phyloP scores from a whole-genome alignment of 2,329 filamentous ascomycete genomes.

The Aschersonia sp. region DNA sequence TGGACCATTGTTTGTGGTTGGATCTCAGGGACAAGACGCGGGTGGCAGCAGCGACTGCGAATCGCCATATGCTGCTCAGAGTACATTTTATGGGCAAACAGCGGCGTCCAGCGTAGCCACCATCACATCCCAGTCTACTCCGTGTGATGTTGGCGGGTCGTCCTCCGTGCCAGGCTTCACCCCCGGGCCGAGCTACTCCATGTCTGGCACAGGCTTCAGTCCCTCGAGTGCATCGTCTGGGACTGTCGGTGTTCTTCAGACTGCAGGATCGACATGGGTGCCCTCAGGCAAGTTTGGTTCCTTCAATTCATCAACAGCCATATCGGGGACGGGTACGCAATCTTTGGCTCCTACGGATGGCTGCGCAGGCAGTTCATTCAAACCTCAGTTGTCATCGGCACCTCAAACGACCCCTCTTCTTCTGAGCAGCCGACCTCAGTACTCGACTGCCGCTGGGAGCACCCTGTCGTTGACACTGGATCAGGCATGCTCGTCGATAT shows the following conservation, averaged over 20 bases:
- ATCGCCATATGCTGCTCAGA: not conserved
- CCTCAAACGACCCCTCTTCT: not conserved
- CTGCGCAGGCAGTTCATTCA: not conserved
- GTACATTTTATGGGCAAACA: not conserved
- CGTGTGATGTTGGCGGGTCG: not conserved
- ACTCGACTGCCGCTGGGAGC: not conserved
- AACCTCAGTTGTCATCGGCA: not conserved
- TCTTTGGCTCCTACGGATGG: not conserved
- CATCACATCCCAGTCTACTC: not conserved
- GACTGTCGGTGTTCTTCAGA: no score
- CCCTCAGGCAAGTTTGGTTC: no score
- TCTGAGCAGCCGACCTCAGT: not conserved
- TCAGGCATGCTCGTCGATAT: not conserved
- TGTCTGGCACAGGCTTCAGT: no score
- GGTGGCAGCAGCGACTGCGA: not conserved
- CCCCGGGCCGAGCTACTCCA: no score
- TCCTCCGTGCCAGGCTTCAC: not conserved
- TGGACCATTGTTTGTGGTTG: conserved; percentile 2
- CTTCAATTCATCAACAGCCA: no score
- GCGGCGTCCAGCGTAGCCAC: not conserved
- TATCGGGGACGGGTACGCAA: not conserved
- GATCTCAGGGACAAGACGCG: not conserved
- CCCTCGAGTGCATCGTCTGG: no score
- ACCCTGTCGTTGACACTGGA: not conserved
- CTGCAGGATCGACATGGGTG: no score